phyloP scores from a whole-genome alignment of 441 rosid genomes.

The Brassica hybrid region DNA sequence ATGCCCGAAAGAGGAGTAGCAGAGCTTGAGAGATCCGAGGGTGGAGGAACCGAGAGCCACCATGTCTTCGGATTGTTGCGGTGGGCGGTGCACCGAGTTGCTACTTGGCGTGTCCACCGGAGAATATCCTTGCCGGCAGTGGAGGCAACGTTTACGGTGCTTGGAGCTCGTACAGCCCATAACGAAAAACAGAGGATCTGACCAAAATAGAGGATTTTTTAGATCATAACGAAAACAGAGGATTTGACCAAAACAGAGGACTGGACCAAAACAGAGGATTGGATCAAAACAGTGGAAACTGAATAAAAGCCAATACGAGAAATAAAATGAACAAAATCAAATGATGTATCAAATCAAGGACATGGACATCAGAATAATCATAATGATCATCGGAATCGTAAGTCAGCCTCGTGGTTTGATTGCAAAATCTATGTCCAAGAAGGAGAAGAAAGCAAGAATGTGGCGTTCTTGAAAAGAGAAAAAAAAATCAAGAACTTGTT shows the following conservation, averaged over 20 bases:
- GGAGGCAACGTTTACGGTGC: no score
- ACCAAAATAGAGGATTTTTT: conserved; percentile 21
- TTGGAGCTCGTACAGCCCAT: not conserved
- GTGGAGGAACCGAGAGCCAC: no score
- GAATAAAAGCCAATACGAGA: not conserved
- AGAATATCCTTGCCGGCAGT: no score
- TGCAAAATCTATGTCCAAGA: conserved; percentile 12
- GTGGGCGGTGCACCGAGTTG: no score
- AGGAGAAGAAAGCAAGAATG: not conserved
- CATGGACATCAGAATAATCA: conserved; percentile 2
- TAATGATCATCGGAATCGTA: not conserved
- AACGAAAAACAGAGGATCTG: conserved; percentile 21
- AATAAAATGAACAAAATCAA: not conserved
- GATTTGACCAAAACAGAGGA: conserved; percentile 4
- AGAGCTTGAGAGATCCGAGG: no score
- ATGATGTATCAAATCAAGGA: conserved; percentile 7
- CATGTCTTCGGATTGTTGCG: no score
- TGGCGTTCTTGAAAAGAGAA: not conserved
- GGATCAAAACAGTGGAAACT: conserved; percentile 18
- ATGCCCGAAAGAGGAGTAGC: no score
- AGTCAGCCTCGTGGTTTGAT: conserved; percentile 23
- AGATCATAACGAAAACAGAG: conserved; percentile 21
- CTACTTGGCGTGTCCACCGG: no score
- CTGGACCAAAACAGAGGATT: conserved; percentile 17
- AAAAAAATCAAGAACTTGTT: not conserved